Evolutionary conservation across 441 rosid species (phyloP).

Genomic region (Theobroma grandiflorum): DNA sequence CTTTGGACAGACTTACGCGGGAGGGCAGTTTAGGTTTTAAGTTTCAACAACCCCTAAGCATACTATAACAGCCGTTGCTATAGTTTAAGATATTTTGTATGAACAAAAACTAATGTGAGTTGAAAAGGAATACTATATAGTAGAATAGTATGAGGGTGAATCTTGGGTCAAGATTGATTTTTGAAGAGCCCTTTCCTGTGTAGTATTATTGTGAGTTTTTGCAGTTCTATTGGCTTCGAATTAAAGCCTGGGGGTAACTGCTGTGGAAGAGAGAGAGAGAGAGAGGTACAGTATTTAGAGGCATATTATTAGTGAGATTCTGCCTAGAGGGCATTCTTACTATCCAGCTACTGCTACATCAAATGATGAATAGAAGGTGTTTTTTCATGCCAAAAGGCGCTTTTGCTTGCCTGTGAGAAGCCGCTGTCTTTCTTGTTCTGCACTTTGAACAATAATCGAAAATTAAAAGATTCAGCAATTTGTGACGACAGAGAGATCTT

Average conservation of each 20-base stretch:
- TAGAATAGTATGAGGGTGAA: neutral
- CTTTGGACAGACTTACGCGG: constrained; percentile 68
- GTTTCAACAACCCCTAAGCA: neutral
- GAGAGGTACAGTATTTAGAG: neutral
- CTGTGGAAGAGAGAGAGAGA: neutral
- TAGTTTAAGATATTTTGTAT: neutral
- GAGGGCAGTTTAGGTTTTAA: constrained; percentile 68
- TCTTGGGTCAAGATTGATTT: constrained; percentile 19
- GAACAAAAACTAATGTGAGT: neutral
- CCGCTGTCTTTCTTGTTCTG: neutral
- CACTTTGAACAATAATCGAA: neutral
- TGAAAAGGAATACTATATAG: neutral
- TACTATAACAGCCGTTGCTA: neutral
- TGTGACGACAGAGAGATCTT: too few species aligned
- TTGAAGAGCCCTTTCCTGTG: neutral
- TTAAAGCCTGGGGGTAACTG: neutral
- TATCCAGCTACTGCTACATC: neutral
- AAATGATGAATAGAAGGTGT: neutral
- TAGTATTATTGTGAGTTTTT: neutral
- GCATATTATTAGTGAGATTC: neutral
- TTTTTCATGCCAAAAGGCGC: neutral
- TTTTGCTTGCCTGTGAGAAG: neutral
- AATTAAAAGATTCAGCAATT: too few species aligned
- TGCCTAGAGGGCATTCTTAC: neutral
- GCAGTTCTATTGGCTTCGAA: constrained; percentile 10